Conservation (phyloP, 1,139 yeast genomes). For the Geotrichum restrictum region DNA sequence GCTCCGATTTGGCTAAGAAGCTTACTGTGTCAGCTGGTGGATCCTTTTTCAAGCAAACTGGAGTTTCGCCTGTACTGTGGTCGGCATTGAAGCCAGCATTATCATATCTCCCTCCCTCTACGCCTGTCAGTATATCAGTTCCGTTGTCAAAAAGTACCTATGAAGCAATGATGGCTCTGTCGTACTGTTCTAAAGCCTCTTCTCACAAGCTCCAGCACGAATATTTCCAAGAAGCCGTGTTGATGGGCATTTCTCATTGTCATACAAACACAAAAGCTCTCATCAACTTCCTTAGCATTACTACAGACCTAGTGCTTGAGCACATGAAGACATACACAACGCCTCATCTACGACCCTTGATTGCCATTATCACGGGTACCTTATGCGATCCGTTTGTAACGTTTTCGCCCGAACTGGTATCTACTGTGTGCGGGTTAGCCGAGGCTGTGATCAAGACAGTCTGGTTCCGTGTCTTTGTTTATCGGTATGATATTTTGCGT, state of each 20-base stretch:
- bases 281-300: constrained; percentile 8
- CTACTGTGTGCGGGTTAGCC: constrained; percentile 28
- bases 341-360: constrained; percentile 31
- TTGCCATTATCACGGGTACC: constrained; percentile 28
- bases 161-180: constrained; percentile 27
- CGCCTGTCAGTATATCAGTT: constrained; percentile 35
- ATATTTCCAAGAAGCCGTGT: constrained; percentile 17
- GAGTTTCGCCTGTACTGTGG: constrained; percentile 45
- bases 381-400: constrained; percentile 37
- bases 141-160: constrained; percentile 27
- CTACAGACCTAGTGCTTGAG: constrained; percentile 12
- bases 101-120: constrained; percentile 48
- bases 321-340: constrained; percentile 25
- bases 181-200: constrained; percentile 17
- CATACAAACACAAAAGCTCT: constrained; percentile 10
- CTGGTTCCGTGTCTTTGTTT: constrained; percentile 37
- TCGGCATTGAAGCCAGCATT: constrained; percentile 44
- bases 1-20: constrained; percentile 40
- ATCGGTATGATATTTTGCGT: constrained; percentile 39
- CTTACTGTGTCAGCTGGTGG: constrained; percentile 32
- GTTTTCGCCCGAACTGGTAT: constrained; percentile 28
- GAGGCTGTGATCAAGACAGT: constrained; percentile 29
- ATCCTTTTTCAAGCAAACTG: constrained; percentile 40
- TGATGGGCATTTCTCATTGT: constrained; percentile 28
- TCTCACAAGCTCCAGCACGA: constrained; percentile 13